Conservation (phyloP, 1,284 basidiomycete genomes). For the Ganoderma meredithae region DNA sequence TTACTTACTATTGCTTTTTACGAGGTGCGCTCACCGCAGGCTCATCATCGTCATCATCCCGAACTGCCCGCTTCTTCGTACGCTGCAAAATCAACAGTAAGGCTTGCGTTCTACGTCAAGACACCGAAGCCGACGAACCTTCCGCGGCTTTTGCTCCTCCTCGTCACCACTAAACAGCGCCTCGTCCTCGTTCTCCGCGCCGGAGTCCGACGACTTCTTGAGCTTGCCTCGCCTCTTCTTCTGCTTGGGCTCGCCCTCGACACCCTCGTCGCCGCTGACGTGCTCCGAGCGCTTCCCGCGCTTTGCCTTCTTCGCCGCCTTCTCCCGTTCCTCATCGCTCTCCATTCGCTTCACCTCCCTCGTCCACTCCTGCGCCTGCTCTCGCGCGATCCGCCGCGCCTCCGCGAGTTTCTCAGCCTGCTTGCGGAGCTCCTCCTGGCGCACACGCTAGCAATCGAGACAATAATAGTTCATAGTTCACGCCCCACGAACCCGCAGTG, state of each 20-base stretch:
- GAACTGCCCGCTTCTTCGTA: conserved; percentile 75
- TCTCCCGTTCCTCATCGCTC: conserved; percentile 79
- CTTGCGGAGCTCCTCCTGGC: conserved; percentile 62
- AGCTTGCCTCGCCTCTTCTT: conserved; percentile 42
- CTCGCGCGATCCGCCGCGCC: conserved; percentile 76
- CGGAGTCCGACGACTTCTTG: conserved; percentile 36
- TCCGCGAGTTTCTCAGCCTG: conserved; percentile 78
- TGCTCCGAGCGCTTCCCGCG: conserved; percentile 52
- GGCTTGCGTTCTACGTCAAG: not conserved
- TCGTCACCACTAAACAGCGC: conserved; percentile 76
- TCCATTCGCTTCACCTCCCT: conserved; percentile 64
- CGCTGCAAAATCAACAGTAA: conserved; percentile 44
- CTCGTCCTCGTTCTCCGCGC: conserved; percentile 56
- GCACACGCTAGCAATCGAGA: conserved; percentile 52
- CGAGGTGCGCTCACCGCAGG: conserved; percentile 53
- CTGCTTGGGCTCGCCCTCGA: conserved; percentile 41
- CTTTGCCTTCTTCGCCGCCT: conserved; percentile 66
- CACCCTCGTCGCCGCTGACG: conserved; percentile 63
- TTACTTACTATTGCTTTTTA: conserved; percentile 78
- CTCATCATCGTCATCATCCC: conserved; percentile 81
- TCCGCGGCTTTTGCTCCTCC: conserved; percentile 64
- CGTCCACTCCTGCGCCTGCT: conserved; percentile 82
- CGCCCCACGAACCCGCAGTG: conserved; percentile 5
- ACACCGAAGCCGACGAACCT: conserved; percentile 48
- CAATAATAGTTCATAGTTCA: conserved; percentile 4